Conservation (phyloP, 129 eudicot species). For the Centaurea solstitialis region DNA sequence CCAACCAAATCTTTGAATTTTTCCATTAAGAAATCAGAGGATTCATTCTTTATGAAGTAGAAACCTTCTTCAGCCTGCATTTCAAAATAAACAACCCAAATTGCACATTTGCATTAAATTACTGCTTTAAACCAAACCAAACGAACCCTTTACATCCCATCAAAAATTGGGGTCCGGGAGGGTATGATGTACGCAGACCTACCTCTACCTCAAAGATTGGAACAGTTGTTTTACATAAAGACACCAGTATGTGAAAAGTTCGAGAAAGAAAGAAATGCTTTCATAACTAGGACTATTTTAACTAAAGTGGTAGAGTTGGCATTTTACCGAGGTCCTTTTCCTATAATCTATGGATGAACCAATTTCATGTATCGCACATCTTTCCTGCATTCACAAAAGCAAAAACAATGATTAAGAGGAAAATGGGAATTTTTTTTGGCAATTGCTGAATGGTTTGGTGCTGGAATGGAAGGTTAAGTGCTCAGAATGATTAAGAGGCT, state of each 20-base stretch:
- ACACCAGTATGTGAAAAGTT: too few species aligned
- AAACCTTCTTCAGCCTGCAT: conserved; percentile 91
- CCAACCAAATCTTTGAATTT: conserved; percentile 73
- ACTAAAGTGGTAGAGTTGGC: not conserved
- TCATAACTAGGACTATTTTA: not conserved
- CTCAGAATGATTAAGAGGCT: too few species aligned
- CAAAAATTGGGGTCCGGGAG: not conserved
- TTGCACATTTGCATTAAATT: not conserved
- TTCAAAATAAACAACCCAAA: conserved; percentile 1
- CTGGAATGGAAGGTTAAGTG: not conserved
- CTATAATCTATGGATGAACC: conserved; percentile 95
- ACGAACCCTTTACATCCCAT: not conserved
- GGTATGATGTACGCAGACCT: too few species aligned
- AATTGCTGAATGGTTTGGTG: too few species aligned
- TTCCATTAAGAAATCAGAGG: conserved; percentile 50
- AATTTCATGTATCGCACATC: conserved; percentile 85
- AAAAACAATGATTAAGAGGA: conserved; percentile 13
- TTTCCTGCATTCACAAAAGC: conserved; percentile 62
- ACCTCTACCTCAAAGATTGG: not conserved
- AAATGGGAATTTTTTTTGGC: not conserved
- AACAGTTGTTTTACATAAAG: not conserved
- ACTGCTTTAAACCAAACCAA: not conserved
- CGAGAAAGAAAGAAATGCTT: not conserved
- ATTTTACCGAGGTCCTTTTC: conserved; percentile 78
- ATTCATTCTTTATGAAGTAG: conserved; percentile 65